Conservation (phyloP, 2,329 filamentous ascomycete genomes). For the Paecilomyces sp. region DNA sequence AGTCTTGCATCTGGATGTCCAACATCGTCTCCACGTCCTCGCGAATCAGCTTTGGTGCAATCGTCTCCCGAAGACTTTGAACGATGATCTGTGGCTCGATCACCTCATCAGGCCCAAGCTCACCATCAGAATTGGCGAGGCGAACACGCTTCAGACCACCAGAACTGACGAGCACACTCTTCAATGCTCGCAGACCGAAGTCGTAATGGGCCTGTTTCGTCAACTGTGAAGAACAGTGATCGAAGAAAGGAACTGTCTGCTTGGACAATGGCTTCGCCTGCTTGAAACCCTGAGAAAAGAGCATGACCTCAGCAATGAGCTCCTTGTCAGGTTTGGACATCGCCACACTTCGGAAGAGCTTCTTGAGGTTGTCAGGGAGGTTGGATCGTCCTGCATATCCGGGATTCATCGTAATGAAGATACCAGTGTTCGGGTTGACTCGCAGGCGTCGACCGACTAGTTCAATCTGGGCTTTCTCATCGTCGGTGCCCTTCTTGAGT, state of each 20-base stretch:
- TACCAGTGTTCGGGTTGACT: constrained; percentile 89
- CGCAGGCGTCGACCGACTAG: constrained; percentile 82
- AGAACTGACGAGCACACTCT: constrained; percentile 97
- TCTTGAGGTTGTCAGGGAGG: constrained; percentile 97
- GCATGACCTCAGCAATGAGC: constrained; percentile 98
- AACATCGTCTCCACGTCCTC: constrained; percentile 85
- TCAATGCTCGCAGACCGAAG: constrained; percentile 93
- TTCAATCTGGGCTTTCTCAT: constrained; percentile 84
- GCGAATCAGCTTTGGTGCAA: constrained; percentile 93
- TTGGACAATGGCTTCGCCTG: constrained; percentile 90
- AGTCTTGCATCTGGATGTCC: constrained; percentile 73
- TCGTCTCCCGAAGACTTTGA: constrained; percentile 96
- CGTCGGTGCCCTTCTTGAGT: constrained; percentile 73
- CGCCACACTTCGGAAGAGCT: constrained; percentile 95
- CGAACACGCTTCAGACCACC: constrained; percentile 88
- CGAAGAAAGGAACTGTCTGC: constrained; percentile 97
- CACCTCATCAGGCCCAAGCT: constrained; percentile 59
- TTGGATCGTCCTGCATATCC: constrained; percentile 98
- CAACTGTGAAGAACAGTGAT: constrained; percentile 70
- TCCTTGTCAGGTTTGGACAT: constrained; percentile 99
- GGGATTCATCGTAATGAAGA: constrained; percentile 99
- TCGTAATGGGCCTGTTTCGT: constrained; percentile 99
- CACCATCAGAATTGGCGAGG: constrained; percentile 52
- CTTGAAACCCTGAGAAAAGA: constrained; percentile 98
- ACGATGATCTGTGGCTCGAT: constrained; percentile 97